Percentiles rank a stretch among this genome's conserved stretches.
These are phyloP conservation scores for Leccinum sublutescens DNA, from an alignment of 768 basidiomycete species.

Conservation along the genomic window DNA sequence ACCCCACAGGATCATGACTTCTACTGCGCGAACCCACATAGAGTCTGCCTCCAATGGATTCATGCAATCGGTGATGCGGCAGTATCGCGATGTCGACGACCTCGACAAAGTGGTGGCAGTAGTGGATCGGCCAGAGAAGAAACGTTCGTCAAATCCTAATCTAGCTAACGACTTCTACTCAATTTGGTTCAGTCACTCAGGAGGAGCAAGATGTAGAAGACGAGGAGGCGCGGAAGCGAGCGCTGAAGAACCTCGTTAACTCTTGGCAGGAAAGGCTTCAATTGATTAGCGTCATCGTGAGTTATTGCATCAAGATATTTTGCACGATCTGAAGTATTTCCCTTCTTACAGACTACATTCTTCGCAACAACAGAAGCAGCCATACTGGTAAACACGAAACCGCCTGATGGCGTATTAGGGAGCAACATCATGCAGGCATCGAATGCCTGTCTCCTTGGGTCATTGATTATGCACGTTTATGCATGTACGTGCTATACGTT, in stretches of 20 bases:
- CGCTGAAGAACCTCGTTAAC: constrained; percentile 48
- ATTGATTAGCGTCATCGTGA: constrained; percentile 57
- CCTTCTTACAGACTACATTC: constrained; percentile 51
- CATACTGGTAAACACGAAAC: constrained; percentile 46
- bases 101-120: constrained; percentile 16
- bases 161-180: not conserved
- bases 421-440: constrained; percentile 30
- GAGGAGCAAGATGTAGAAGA: constrained; percentile 50
- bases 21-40: constrained; percentile 12
- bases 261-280: constrained; percentile 65
- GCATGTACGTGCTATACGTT: constrained; percentile 38
- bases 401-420: constrained; percentile 15
- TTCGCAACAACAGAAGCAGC: constrained; percentile 59
- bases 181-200: constrained; percentile 38
- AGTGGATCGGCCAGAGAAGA: constrained; percentile 6
- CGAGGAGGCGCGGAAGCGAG: constrained; percentile 42
- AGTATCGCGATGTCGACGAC: constrained; percentile 3
- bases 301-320: constrained; percentile 16
- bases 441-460: constrained; percentile 49
- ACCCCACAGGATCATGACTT: constrained; percentile 13
- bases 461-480: constrained; percentile 52
- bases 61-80: constrained; percentile 20
- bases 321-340: not conserved
- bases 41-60: constrained; percentile 20
- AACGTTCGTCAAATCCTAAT: constrained; percentile 16